phyloP scores from a whole-genome alignment of 352 stramenopile genomes.

The Saprolegnia parasitica region DNA sequence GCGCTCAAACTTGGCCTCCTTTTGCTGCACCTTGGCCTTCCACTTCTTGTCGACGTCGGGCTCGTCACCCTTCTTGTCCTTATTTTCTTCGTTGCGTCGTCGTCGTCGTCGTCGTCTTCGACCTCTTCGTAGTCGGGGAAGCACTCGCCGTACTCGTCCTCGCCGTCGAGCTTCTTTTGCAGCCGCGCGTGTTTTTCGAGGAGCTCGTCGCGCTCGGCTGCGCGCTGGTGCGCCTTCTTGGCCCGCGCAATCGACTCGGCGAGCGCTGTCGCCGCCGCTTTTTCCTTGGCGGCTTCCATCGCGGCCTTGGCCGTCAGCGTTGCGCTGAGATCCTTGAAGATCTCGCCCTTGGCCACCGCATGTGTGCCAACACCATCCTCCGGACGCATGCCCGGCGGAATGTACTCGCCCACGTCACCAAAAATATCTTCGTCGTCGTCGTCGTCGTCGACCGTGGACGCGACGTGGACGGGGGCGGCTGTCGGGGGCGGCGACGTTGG shows the following conservation, averaged over 20 bases:
- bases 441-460: constrained; percentile 29
- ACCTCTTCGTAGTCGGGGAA: constrained; percentile 58
- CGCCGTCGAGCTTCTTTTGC: constrained; percentile 33
- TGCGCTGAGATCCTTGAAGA: constrained; percentile 68
- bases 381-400: constrained; percentile 46
- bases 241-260: constrained; percentile 58
- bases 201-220: constrained; percentile 40
- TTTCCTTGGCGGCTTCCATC: constrained; percentile 40
- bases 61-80: constrained; percentile 31
- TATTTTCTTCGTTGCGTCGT: constrained; percentile 27
- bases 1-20: constrained; percentile 44
- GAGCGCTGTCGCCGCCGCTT: constrained; percentile 46
- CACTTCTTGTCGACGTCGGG: constrained; percentile 57
- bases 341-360: constrained; percentile 33
- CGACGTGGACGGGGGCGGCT: background rate
- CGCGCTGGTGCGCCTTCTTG: constrained; percentile 40
- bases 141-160: constrained; percentile 63
- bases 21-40: constrained; percentile 36
- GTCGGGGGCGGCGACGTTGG: background rate
- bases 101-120: constrained; percentile 38
- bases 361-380: constrained; percentile 29
- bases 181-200: constrained; percentile 37
- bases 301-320: constrained; percentile 54
- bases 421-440: constrained; percentile 74
- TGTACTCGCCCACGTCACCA: constrained; percentile 59